Base-by-base conservation (phyloP, 768 basidiomycete species). In the Chalciporus pseudorubinellus region DNA sequence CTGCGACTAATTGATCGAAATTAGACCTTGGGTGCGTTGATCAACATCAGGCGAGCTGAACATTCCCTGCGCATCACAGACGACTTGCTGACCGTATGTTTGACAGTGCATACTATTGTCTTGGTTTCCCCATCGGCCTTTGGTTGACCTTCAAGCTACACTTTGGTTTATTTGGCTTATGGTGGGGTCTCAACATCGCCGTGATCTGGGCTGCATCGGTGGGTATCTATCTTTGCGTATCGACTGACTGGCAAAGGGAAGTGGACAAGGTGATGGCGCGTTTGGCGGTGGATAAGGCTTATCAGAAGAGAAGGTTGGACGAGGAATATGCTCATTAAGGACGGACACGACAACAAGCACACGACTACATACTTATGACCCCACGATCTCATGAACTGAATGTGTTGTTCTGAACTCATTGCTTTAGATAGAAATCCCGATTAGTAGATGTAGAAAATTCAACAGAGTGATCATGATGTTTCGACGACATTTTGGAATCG, bases 81-180 rank as follows among this genome's bases (percentile, higher is more conserved):
- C n/a, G 28, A 39, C 28, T n/a, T 34, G 6, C 20, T 22, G 34
- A 49, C 46, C 2, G 31, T 13, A 22, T 20, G 39, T n/a, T 16
- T 18, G 24, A 10, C 39, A 82, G 82, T 48, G 84, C 85, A 1
- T 93, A 93, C 68, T 93, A 94, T 62, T 72, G 87, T 49, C 72
- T 93, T 50, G 89, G 90, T 28, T 84, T 93, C 50, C 92, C 92
- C 0, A 74, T 91, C 48, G 93, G 91, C 2, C 70, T 92, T 31
- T 89, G 79, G 72, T 79, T 95, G 9, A 78, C 88, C 1, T 92
- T 94, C 73, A 72, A 73, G 52, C 68, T 63, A 6, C 64, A 77
- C 43, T 75, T 84, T 67, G 79, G 77, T 2, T 74, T 97, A 21
- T 74, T 78, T 28, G 94, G 94, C 0, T 73, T 97, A 6, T 97